These are phyloP conservation scores for Tuber melanosporum DNA, from an alignment of 495 filamentous ascomycete species.

Conservation along the genomic window DNA sequence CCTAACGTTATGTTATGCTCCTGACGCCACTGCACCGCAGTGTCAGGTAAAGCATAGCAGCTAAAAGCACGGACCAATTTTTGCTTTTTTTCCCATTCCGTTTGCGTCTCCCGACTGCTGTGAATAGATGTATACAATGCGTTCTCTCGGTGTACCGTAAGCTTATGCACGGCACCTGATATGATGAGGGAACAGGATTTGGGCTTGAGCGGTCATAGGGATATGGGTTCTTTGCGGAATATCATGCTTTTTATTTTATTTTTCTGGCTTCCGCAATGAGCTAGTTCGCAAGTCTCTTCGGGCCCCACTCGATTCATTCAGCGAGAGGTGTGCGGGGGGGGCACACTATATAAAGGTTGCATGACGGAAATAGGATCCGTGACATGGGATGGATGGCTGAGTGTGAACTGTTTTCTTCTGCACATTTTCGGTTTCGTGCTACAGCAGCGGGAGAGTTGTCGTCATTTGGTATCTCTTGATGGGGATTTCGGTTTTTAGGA, in stretches of 20 bases:
- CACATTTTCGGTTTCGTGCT: background rate
- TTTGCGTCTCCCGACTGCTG: background rate
- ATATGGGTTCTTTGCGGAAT: background rate
- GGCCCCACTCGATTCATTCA: background rate
- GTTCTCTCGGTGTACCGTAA: background rate
- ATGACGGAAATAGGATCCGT: background rate
- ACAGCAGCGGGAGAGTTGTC: background rate
- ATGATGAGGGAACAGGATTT: background rate
- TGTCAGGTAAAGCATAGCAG: background rate
- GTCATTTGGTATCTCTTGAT: background rate
- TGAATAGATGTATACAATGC: background rate
- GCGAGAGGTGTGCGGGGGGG: background rate
- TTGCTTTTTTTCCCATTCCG: background rate
- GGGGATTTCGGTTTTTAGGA: background rate
- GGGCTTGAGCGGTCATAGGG: background rate
- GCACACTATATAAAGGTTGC: background rate
- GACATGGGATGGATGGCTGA: background rate
- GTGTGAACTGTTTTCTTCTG: background rate
- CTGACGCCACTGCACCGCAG: background rate
- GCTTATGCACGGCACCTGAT: background rate
- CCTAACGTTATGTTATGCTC: background rate
- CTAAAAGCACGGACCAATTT: background rate
- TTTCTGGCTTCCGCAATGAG: background rate
- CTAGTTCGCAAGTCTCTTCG: background rate
- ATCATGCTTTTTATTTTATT: background rate